A percentile compares a stretch with the other conserved stretches of the same genome.
Conservation (phyloP, 208 protist species). For the Leishmania amazonensis region DNA sequence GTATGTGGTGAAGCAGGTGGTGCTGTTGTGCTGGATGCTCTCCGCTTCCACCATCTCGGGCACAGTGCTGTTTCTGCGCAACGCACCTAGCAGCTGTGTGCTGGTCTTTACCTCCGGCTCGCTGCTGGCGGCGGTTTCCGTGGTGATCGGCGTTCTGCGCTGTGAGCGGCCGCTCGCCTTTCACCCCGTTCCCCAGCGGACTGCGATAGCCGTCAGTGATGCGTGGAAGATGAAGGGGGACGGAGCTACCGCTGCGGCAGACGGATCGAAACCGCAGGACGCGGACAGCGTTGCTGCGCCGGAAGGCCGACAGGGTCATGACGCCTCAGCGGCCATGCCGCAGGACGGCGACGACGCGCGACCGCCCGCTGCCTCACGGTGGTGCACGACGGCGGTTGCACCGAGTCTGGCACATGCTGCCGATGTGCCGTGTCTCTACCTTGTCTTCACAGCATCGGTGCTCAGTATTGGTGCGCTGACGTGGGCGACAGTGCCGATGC, state of each 20-base stretch:
- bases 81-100: slow-evolving; percentile 11
- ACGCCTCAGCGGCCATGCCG: neutral
- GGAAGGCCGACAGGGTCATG: neutral
- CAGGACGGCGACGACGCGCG: slow-evolving; percentile 23
- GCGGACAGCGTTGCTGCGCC: neutral
- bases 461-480: slow-evolving; percentile 26
- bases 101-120: slow-evolving; percentile 12
- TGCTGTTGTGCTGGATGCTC: slow-evolving; percentile 42
- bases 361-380: slow-evolving; percentile 28
- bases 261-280: neutral
- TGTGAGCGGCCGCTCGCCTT: slow-evolving; percentile 16
- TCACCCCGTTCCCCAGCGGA: neutral
- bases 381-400: slow-evolving; percentile 30
- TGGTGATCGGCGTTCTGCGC: slow-evolving; percentile 14
- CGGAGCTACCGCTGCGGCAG: neutral
- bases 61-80: slow-evolving; percentile 28
- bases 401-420: slow-evolving; percentile 29
- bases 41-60: slow-evolving; percentile 2
- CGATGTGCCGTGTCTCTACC: slow-evolving; percentile 28
- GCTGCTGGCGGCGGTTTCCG: slow-evolving; percentile 38
- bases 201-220: neutral
- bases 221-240: neutral
- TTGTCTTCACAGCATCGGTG: slow-evolving; percentile 11
- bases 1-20: slow-evolving; percentile 68
- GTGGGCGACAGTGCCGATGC: slow-evolving; percentile 10